These are phyloP conservation scores for Chimonanthus salicifolius DNA, from an alignment of 164 flowering plant genomes.

Conservation along the genomic window DNA sequence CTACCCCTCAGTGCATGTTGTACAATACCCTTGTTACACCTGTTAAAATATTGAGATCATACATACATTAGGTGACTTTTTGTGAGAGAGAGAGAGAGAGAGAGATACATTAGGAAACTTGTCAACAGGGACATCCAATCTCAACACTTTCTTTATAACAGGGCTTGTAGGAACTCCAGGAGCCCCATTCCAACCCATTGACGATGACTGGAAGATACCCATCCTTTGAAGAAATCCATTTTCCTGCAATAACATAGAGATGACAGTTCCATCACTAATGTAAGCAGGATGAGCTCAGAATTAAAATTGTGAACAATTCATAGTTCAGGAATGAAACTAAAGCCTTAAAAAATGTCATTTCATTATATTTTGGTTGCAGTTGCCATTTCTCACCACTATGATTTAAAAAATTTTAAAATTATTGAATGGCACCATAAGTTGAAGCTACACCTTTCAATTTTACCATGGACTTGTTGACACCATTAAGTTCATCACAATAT, in stretches of 20 bases:
- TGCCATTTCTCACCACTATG: neutral
- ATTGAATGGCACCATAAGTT: too few relatives aligned
- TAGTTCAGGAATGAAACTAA: neutral
- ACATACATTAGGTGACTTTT: conserved; percentile 72
- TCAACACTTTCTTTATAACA: conserved; percentile 58
- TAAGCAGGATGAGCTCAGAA: neutral
- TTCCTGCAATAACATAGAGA: conserved; percentile 33
- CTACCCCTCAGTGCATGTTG: too few relatives aligned
- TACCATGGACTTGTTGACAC: too few relatives aligned
- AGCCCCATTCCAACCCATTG: conserved; percentile 63
- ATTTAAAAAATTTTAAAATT: too few relatives aligned
- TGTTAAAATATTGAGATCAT: neutral
- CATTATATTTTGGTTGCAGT: neutral
- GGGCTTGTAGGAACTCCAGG: conserved; percentile 51
- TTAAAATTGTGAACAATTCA: neutral
- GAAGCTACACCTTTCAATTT: too few relatives aligned
- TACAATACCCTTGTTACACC: too few relatives aligned
- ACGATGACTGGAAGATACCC: conserved; percentile 44
- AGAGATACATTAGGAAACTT: conserved; percentile 59
- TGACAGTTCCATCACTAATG: neutral
- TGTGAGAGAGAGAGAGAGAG: conserved; percentile 39
- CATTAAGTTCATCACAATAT: too few relatives aligned
- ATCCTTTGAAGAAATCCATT: conserved; percentile 53
- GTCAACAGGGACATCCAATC: conserved; percentile 83
- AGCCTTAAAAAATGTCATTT: too few relatives aligned